Evolutionary conservation across 192 early-diverging fungal genomes (phyloP), one percentile per base, ranked within the genome.

Genomic region (Phlyctochytrium bullatum): DNA sequence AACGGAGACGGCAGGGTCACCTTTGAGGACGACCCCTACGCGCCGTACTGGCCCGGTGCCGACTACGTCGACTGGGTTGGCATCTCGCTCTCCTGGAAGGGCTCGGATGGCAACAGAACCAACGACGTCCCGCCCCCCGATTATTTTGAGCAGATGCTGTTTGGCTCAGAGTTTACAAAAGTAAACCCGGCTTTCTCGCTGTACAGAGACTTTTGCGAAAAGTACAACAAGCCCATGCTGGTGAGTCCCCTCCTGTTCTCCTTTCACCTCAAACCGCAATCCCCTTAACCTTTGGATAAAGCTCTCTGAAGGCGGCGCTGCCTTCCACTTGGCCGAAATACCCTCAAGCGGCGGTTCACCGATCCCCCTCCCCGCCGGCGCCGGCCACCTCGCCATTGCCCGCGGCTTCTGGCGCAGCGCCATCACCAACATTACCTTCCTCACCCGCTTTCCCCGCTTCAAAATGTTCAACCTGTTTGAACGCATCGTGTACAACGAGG

Each of bases 11-110:
- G 79, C 0, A 28, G 65, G 6, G 47, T 52, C 28, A 32, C 40
- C 25, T 20, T 24, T 25, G 12, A 6, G 54, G 54, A 14, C 25
- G 27, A 57, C 6, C 54, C 54, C 6, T 57, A 24, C 54, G 27
- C 54, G 14, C 82, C 82, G 10, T 83, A 73, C 73, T 83, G 77
- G 66, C 72, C 72, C n/a, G 72, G 72, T 1, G 24, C 34, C 24
- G 66, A 61, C 33, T 73, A 64, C 31, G 72, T 73, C 16, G 72
- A 73, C 60, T 73, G 65, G 65, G 66, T 73, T 23, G 66, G 72
- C 16, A 10, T 67, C 6, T 52, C 36, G 40, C 12, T 62, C 24
- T 35, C 61, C 60, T 62, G 60, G 60, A 62, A 62, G 27, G 67
- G 67, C 25, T 25, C 54, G 54, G 10, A 57, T 28, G 20, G 20